These are phyloP conservation scores for Thermochaetoides thermophila DNA, from an alignment of 495 filamentous ascomycete genomes.

Conservation along the genomic window DNA sequence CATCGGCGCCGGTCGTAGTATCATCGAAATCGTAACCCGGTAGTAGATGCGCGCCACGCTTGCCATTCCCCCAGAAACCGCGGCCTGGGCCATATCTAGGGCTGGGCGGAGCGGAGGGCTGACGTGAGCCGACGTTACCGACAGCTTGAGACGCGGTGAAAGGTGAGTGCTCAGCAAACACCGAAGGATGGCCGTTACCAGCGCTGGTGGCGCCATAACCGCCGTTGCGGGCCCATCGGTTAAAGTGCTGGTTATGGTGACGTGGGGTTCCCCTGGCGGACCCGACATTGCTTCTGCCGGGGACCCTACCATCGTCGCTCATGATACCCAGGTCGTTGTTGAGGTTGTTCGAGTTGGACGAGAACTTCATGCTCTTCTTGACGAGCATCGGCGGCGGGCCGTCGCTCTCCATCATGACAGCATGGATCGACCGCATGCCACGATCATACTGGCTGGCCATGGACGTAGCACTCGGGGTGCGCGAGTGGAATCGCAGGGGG, in stretches of 20 bases:
- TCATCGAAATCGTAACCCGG: slow-evolving; percentile 40
- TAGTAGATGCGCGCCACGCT: slow-evolving; percentile 16
- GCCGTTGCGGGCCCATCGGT: slow-evolving; percentile 55
- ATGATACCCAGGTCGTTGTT: slow-evolving; percentile 39
- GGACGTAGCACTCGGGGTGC: slow-evolving; percentile 89
- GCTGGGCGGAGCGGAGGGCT: slow-evolving; percentile 49
- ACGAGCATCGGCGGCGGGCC: slow-evolving; percentile 54
- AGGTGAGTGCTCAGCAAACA: slow-evolving; percentile 69
- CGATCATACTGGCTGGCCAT: slow-evolving; percentile 71
- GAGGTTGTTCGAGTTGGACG: slow-evolving; percentile 59
- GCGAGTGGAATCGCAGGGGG: slow-evolving; percentile 75
- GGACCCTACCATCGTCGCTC: slow-evolving; percentile 49
- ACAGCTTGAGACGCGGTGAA: slow-evolving; percentile 27
- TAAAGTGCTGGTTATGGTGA: slow-evolving; percentile 53
- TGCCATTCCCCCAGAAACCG: slow-evolving; percentile 11
- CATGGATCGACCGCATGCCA: slow-evolving; percentile 42
- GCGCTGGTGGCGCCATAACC: slow-evolving; percentile 29
- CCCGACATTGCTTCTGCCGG: slow-evolving; percentile 41
- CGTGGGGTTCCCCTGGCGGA: slow-evolving; percentile 50
- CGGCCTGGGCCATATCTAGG: slow-evolving; percentile 23
- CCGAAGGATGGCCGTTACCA: slow-evolving; percentile 50
- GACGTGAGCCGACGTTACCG: slow-evolving; percentile 30
- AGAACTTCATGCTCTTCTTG: slow-evolving; percentile 97
- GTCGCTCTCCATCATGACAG: slow-evolving; percentile 46
- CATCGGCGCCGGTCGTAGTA: slow-evolving; percentile 54